phyloP scores from a whole-genome alignment of 2,329 filamentous ascomycete species.

The Xylaria sp. region DNA sequence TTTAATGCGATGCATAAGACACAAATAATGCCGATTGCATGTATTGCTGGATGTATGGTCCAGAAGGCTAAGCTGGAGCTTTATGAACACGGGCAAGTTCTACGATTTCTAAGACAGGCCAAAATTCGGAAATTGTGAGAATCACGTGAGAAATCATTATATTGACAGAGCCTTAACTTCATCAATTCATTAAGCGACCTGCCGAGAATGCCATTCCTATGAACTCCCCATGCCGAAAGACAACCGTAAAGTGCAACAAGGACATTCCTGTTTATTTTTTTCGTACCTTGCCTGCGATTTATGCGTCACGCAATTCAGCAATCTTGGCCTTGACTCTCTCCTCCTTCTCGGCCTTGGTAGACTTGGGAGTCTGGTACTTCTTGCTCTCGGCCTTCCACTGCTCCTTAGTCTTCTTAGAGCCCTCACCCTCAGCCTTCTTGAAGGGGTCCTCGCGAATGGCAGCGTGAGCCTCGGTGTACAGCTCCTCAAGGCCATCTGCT shows the following conservation, averaged over 20 bases:
- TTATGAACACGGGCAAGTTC: not conserved
- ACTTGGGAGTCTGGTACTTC: slow-evolving; percentile 84
- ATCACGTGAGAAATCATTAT: slow-evolving; percentile 34
- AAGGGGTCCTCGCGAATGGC: slow-evolving; percentile 97
- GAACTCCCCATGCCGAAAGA: slow-evolving; percentile 49
- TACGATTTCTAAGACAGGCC: not conserved
- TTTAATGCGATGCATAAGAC: not conserved
- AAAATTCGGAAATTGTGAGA: not conserved
- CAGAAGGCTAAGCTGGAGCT: not conserved
- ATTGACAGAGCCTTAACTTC: slow-evolving; percentile 41
- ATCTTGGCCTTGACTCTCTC: slow-evolving; percentile 91
- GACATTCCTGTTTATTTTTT: slow-evolving; percentile 41
- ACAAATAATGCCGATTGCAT: not conserved
- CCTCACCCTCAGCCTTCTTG: slow-evolving; percentile 84
- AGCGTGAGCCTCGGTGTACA: slow-evolving; percentile 94
- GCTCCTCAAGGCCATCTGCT: slow-evolving; percentile 95
- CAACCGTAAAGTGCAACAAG: slow-evolving; percentile 46
- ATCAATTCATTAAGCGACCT: slow-evolving; percentile 46
- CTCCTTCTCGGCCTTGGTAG: slow-evolving; percentile 84
- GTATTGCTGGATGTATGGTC: not conserved
- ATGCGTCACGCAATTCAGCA: slow-evolving; percentile 74
- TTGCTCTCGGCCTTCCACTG: slow-evolving; percentile 95
- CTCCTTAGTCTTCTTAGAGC: slow-evolving; percentile 94
- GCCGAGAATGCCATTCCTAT: slow-evolving; percentile 45
- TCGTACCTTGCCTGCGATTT: slow-evolving; percentile 44